Evolutionary conservation across 352 stramenopile genomes (phyloP).

Genomic region (Pythium sp.): DNA sequence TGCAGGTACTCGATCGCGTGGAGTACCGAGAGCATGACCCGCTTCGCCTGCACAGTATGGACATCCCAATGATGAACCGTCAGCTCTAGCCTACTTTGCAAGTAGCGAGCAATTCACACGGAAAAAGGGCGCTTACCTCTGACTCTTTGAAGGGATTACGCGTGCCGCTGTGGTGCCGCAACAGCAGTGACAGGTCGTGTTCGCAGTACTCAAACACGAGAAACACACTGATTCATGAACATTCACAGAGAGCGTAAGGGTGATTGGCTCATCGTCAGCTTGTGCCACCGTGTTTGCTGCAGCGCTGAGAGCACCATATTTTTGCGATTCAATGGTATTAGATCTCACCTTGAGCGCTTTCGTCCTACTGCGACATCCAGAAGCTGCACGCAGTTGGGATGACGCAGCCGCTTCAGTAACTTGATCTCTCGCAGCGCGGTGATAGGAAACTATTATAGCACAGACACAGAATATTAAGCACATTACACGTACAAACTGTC

Average conservation of each 20-base stretch:
- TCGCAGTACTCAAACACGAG: conserved; percentile 91
- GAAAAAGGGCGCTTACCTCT: conserved; percentile 32
- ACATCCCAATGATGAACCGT: not conserved
- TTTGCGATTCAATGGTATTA: no score
- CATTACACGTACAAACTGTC: not conserved
- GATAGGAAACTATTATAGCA: conserved; percentile 52
- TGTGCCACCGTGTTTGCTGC: not conserved
- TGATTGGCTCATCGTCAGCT: not conserved
- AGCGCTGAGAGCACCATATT: not conserved
- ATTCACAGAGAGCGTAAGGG: conserved; percentile 5
- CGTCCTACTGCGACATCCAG: conserved; percentile 69
- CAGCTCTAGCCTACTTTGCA: not conserved
- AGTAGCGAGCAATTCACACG: no score
- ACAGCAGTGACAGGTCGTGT: conserved; percentile 76
- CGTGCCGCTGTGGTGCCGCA: conserved; percentile 47
- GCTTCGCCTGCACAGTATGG: conserved; percentile 45
- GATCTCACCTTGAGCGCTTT: conserved; percentile 50
- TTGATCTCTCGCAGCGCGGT: conserved; percentile 79
- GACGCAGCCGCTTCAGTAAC: conserved; percentile 59
- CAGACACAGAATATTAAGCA: not conserved
- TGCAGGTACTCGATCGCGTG: conserved; percentile 78
- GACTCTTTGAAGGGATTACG: conserved; percentile 72
- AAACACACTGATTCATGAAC: conserved; percentile 54
- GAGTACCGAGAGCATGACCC: conserved; percentile 89
- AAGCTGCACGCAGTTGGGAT: conserved; percentile 73